These are phyloP conservation scores for Solanum gandarillasii DNA, from an alignment of 257 asterid genomes.

Conservation along the genomic window DNA sequence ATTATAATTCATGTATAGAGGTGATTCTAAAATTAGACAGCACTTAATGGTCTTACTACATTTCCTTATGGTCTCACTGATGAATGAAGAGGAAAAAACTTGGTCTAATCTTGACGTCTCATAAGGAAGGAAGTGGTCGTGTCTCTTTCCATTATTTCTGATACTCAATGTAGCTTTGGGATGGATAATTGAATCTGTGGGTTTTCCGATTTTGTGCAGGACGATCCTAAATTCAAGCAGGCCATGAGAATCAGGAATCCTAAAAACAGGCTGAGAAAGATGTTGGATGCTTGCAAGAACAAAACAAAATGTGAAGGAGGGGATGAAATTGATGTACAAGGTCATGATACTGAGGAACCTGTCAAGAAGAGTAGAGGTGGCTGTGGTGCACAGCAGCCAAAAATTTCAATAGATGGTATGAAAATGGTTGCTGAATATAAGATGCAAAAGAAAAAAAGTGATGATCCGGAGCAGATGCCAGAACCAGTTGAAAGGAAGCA, in stretches of 20 bases:
- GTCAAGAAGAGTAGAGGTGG: constrained; percentile 77
- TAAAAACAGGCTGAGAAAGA: constrained; percentile 64
- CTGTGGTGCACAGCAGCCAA: constrained; percentile 98
- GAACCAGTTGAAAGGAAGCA: constrained; percentile 95
- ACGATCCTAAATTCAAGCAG: constrained; percentile 73
- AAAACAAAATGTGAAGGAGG: constrained; percentile 89
- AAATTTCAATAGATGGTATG: constrained; percentile 91
- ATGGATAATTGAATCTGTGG: background rate
- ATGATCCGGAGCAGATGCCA: constrained; percentile 88
- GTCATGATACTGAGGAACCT: constrained; percentile 72
- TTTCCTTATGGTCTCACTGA: background rate
- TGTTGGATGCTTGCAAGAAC: constrained; percentile 80
- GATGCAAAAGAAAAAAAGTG: constrained; percentile 63
- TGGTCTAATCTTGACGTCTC: background rate
- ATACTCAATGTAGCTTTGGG: background rate
- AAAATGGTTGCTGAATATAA: constrained; percentile 95
- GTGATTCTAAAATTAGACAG: background rate
- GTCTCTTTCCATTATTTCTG: background rate
- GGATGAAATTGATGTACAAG: constrained; percentile 71
- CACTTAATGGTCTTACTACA: background rate
- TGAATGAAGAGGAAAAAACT: background rate
- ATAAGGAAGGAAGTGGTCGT: background rate
- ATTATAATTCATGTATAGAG: background rate
- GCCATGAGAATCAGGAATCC: constrained; percentile 82
- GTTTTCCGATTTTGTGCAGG: constrained; percentile 24